Evolutionary conservation across 805 yeast genomes (phyloP).

Genomic region (Teunomyces lycoperdinae): DNA sequence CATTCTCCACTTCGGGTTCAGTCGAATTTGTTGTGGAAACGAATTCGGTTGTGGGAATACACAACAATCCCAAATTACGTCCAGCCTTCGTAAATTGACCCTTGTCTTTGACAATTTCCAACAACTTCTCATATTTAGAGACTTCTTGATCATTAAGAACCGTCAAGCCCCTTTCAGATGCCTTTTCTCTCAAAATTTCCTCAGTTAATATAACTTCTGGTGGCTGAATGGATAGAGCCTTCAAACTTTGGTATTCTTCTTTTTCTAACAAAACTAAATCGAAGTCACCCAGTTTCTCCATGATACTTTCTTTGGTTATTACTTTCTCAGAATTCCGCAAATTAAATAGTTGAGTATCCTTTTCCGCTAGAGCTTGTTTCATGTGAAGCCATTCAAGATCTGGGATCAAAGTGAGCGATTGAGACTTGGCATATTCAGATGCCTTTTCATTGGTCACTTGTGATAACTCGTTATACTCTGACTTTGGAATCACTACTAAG

Average conservation of each 20-base stretch:
- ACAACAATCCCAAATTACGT: constrained; percentile 39
- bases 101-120: constrained; percentile 11
- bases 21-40: constrained; percentile 61
- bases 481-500: constrained; percentile 19
- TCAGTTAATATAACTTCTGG: constrained; percentile 7
- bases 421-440: constrained; percentile 17
- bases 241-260: constrained; percentile 28
- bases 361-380: constrained; percentile 28
- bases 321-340: constrained; percentile 12
- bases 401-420: constrained; percentile 23
- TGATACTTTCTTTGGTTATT: constrained; percentile 21
- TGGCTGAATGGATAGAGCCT: constrained; percentile 8
- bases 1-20: constrained; percentile 52
- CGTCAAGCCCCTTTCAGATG: constrained; percentile 40
- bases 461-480: constrained; percentile 17
- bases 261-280: constrained; percentile 31
- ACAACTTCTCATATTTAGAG: constrained; percentile 17
- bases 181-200: constrained; percentile 22
- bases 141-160: constrained; percentile 33
- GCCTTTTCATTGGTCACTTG: constrained; percentile 16
- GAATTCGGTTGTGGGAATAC: constrained; percentile 58
- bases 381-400: constrained; percentile 13
- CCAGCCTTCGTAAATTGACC: constrained; percentile 15
- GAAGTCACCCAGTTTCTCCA: constrained; percentile 25
- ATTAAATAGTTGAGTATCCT: constrained; percentile 27